These are phyloP conservation scores for Jatropha multifida DNA, from an alignment of 441 rosid species.

Conservation along the genomic window DNA sequence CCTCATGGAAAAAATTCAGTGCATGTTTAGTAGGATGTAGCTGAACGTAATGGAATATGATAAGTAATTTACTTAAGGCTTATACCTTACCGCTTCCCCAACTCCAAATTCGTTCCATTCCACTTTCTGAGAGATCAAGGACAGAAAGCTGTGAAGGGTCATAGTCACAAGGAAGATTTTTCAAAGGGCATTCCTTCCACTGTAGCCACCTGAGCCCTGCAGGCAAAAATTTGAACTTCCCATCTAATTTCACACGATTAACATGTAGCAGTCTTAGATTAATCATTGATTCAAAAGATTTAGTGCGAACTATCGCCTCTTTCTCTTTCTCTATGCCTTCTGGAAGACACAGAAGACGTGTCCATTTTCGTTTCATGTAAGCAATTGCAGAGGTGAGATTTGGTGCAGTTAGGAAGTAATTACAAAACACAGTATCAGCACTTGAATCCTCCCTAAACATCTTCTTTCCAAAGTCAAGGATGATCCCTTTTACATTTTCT, in stretches of 20 bases:
- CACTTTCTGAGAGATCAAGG: constrained; percentile 67
- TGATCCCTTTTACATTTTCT: constrained; percentile 22
- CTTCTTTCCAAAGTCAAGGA: constrained; percentile 26
- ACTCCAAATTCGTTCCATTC: constrained; percentile 33
- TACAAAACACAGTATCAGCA: constrained; percentile 9
- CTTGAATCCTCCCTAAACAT: constrained; percentile 7
- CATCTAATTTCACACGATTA: constrained; percentile 48
- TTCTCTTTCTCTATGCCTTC: constrained; percentile 19
- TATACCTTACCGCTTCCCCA: constrained; percentile 32
- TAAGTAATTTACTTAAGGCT: not conserved
- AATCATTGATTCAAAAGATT: constrained; percentile 42
- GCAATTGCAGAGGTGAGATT: constrained; percentile 25
- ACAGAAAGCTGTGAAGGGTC: constrained; percentile 43
- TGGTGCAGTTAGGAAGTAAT: constrained; percentile 6
- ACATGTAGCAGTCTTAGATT: constrained; percentile 63
- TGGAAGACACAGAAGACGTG: constrained; percentile 1
- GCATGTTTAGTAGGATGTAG: no score
- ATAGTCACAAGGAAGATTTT: constrained; percentile 45
- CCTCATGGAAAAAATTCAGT: no score
- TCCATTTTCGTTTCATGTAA: constrained; percentile 23
- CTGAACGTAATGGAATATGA: not conserved
- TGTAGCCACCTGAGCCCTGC: constrained; percentile 61
- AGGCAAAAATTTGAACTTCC: constrained; percentile 48
- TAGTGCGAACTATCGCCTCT: constrained; percentile 30
- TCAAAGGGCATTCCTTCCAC: constrained; percentile 60